Evolutionary conservation across 2,329 filamentous ascomycete species (phyloP), one percentile per base, ranked within the genome.

Genomic region (Aspergillus glaucus): DNA sequence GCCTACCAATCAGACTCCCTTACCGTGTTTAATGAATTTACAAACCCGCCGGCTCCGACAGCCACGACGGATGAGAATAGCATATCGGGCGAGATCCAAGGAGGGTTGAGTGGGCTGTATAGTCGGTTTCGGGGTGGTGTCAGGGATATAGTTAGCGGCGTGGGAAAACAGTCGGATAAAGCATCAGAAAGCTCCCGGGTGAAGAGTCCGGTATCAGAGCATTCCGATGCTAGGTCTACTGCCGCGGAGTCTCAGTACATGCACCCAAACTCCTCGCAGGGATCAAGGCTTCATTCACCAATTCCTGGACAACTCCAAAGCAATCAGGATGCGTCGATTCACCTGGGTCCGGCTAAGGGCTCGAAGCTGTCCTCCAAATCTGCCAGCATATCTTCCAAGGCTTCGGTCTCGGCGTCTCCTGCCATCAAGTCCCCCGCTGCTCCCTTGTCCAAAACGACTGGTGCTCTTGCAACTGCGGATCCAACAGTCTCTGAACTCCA

Each of bases 21-120:
- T 43, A 97, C 92, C 2, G 94, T 90, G 7, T 97, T 97, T 71
- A 94, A 94, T 70, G 91, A 96, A 63, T 91, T 95, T 61, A 87
- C 86, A 6, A 67, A 62, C 46, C 73, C 72, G 1, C 79, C 85
- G 1, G 84, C 85, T 4, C 84, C 87, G 2, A 75, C 79, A 1
- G 72, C 80, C 1, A 74, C 78, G 1, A 70, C 76, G 21, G 89
- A 95, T 59, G 81, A 76, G 50, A 89, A 88, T 64, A 80, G 80
- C 7, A 75, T 88, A 34, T 77, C 85, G 0, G 81, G 83, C 22
- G 89, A 95, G 50, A 69, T 93, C 19, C 88, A 93, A 54, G 87
- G 92, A 67, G 89, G 92, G 4, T 75, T 97, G 43, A 95, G 87
- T 62, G 90, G 92, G 1, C 74, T 97, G 34, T 97, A 96, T 67